phyloP scores from a whole-genome alignment of 1,139 yeast genomes.

The Tardiomyces depauwii region DNA sequence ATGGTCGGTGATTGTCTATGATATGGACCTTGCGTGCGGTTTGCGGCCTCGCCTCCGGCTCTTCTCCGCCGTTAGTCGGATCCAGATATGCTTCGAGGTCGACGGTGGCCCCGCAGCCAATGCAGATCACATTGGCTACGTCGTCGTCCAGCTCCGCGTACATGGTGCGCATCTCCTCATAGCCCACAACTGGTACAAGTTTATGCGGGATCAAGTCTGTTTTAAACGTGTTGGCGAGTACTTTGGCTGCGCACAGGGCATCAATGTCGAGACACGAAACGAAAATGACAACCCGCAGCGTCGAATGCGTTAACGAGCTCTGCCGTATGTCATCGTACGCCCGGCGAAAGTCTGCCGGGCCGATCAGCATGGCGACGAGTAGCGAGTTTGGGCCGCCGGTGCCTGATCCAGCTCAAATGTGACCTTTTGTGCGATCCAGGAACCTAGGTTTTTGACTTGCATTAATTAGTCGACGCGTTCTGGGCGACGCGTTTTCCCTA shows the following conservation, averaged over 20 bases:
- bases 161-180: constrained; percentile 58
- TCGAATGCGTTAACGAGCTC: constrained; percentile 59
- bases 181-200: constrained; percentile 90
- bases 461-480: no score
- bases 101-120: constrained; percentile 95
- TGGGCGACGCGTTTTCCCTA: no score
- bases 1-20: constrained; percentile 88
- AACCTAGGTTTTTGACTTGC: no score
- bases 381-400: no score
- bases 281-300: constrained; percentile 79
- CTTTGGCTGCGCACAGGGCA: constrained; percentile 81
- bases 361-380: constrained; percentile 18
- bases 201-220: constrained; percentile 82
- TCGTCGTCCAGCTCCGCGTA: constrained; percentile 59
- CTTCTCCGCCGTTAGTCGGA: constrained; percentile 33
- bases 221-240: constrained; percentile 58
- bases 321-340: constrained; percentile 20
- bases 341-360: constrained; percentile 19
- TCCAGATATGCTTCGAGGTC: constrained; percentile 75
- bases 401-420: no score
- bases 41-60: constrained; percentile 8
- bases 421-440: no score
- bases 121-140: constrained; percentile 61
- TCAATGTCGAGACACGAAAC: constrained; percentile 89
- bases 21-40: constrained; percentile 53